phyloP scores from a whole-genome alignment of 2,329 filamentous ascomycete species.

The Fusarium sp. region DNA sequence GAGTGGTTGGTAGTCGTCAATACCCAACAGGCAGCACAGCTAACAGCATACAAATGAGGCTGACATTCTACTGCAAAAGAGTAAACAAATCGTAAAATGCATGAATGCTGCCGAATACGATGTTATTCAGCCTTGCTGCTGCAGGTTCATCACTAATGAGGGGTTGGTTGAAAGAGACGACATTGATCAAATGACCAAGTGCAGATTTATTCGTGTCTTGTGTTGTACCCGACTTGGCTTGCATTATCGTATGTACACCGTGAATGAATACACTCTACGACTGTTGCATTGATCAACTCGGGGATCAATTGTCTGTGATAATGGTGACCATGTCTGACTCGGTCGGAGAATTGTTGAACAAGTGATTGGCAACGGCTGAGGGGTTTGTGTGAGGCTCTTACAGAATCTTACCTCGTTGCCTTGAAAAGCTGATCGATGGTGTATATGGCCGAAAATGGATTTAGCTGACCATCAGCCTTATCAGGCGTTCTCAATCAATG shows the following conservation, averaged over 20 bases:
- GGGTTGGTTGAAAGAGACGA: background rate
- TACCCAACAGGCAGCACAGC: conserved; percentile 15
- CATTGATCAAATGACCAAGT: conserved; percentile 4
- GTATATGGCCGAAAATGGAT: background rate
- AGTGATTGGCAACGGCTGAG: background rate
- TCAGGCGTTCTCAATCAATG: background rate
- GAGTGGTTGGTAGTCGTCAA: conserved; percentile 9
- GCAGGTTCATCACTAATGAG: conserved; percentile 8
- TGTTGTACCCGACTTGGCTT: background rate
- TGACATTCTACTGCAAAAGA: background rate
- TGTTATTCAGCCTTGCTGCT: conserved; percentile 18
- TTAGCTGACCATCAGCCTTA: background rate
- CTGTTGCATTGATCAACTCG: background rate
- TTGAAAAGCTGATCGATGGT: background rate
- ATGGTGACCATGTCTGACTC: background rate
- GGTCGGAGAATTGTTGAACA: conserved; percentile 2
- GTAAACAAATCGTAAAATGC: background rate
- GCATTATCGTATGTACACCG: background rate
- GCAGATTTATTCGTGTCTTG: background rate
- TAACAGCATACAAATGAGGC: background rate
- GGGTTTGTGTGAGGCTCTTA: background rate
- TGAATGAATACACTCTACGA: background rate
- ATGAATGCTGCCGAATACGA: background rate
- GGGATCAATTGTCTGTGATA: background rate
- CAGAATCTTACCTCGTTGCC: background rate